Evolutionary conservation across 2,329 filamentous ascomycete genomes (phyloP).

Genomic region (Aureobasidium sp.): DNA sequence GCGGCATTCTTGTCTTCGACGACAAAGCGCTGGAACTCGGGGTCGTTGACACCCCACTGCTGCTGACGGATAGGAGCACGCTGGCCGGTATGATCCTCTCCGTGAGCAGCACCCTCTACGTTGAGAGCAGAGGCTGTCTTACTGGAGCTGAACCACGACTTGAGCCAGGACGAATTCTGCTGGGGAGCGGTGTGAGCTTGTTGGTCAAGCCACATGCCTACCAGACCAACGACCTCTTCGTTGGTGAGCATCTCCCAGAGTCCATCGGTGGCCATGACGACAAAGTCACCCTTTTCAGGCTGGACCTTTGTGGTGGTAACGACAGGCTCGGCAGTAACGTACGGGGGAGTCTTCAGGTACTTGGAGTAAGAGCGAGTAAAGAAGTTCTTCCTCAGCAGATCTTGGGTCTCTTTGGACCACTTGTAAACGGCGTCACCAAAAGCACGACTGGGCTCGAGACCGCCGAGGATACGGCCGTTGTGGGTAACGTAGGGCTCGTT

Average conservation of each 20-base stretch:
- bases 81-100: constrained; percentile 54
- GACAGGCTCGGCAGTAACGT: constrained; percentile 92
- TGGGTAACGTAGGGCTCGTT: constrained; percentile 79
- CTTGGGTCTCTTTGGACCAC: constrained; percentile 79
- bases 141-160: constrained; percentile 57
- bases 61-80: constrained; percentile 78
- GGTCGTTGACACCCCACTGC: constrained; percentile 78
- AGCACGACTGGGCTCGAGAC: constrained; percentile 83
- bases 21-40: constrained; percentile 72
- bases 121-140: constrained; percentile 51
- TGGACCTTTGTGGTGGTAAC: constrained; percentile 88
- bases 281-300: constrained; percentile 83
- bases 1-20: constrained; percentile 94
- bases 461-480: constrained; percentile 84
- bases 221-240: constrained; percentile 91
- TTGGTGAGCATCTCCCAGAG: constrained; percentile 99
- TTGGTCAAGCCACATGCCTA: constrained; percentile 91
- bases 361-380: constrained; percentile 73
- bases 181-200: constrained; percentile 39
- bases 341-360: constrained; percentile 81
- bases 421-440: constrained; percentile 98
- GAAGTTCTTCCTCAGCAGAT: constrained; percentile 73
- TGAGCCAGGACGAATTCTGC: constrained; percentile 53
- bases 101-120: constrained; percentile 56
- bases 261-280: constrained; percentile 93